Conservation (phyloP, 305 asterid species). For the Withania somnifera region DNA sequence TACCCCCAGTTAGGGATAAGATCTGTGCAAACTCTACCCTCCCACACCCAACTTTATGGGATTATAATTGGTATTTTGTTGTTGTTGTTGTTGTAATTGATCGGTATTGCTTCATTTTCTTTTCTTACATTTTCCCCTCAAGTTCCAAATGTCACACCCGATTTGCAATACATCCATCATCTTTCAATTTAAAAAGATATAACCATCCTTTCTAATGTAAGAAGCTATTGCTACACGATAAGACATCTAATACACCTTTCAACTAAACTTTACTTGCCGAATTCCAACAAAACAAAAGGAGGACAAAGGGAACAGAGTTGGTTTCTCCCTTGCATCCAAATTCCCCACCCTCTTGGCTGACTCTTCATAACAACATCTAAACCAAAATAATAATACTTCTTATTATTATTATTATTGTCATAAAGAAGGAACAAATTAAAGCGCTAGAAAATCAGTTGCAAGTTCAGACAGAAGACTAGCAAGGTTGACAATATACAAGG, state of each 20-base stretch:
- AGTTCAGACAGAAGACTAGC: neutral
- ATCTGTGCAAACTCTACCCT: too few relatives aligned
- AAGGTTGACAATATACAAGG: neutral
- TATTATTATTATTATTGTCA: too few relatives aligned
- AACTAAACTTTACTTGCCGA: neutral
- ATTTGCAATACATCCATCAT: neutral
- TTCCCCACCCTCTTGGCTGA: neutral
- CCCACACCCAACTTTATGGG: too few relatives aligned
- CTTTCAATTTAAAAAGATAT: neutral
- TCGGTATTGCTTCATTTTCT: neutral
- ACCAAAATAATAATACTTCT: neutral
- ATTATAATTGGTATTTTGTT: too few relatives aligned
- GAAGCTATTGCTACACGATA: neutral
- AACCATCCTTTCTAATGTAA: neutral
- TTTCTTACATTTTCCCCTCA: neutral
- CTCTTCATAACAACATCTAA: neutral
- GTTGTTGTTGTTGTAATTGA: too few relatives aligned
- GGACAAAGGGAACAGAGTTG: neutral
- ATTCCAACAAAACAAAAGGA: neutral
- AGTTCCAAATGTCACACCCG: neutral
- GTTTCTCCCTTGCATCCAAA: neutral
- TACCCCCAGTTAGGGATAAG: too few relatives aligned
- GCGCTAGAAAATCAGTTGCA: neutral
- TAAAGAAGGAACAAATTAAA: neutral
- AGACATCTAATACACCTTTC: neutral